Conservation (phyloP, 2,329 filamentous ascomycete genomes). For the Rhynchosporium graminicola region DNA sequence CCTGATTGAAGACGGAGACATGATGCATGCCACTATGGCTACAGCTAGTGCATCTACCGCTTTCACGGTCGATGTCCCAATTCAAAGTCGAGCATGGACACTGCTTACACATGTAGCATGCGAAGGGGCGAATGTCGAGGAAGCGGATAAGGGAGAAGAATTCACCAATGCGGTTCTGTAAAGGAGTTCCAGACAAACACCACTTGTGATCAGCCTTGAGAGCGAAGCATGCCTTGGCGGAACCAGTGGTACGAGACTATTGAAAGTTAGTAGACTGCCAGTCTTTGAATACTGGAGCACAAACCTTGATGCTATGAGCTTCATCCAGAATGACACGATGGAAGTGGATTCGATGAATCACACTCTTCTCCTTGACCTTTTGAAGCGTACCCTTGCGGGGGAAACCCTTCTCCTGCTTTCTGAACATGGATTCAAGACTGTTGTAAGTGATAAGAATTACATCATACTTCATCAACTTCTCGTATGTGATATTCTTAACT, state of each 20-base stretch:
- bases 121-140: slow-evolving; percentile 83
- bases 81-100: slow-evolving; percentile 81
- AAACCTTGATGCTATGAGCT: slow-evolving; percentile 86
- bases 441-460: slow-evolving; percentile 98
- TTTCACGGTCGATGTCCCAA: slow-evolving; percentile 70
- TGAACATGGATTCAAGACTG: slow-evolving; percentile 84
- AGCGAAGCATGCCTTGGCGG: slow-evolving; percentile 93
- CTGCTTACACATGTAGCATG: slow-evolving; percentile 89
- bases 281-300: slow-evolving; percentile 1
- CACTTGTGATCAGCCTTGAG: slow-evolving; percentile 87
- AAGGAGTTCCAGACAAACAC: slow-evolving; percentile 91
- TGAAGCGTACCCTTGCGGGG: slow-evolving; percentile 66
- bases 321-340: slow-evolving; percentile 94
- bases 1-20: slow-evolving; percentile 89
- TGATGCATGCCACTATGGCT: slow-evolving; percentile 55
- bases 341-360: slow-evolving; percentile 83
- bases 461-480: slow-evolving; percentile 78
- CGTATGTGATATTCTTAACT: slow-evolving; percentile 72
- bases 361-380: slow-evolving; percentile 74
- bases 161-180: slow-evolving; percentile 96
- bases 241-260: slow-evolving; percentile 79
- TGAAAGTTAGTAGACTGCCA: slow-evolving; percentile 32
- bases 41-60: slow-evolving; percentile 72
- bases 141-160: slow-evolving; percentile 95
- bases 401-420: slow-evolving; percentile 91